Conservation (phyloP, 208 protist genomes). For the Leishmania mexicana region DNA sequence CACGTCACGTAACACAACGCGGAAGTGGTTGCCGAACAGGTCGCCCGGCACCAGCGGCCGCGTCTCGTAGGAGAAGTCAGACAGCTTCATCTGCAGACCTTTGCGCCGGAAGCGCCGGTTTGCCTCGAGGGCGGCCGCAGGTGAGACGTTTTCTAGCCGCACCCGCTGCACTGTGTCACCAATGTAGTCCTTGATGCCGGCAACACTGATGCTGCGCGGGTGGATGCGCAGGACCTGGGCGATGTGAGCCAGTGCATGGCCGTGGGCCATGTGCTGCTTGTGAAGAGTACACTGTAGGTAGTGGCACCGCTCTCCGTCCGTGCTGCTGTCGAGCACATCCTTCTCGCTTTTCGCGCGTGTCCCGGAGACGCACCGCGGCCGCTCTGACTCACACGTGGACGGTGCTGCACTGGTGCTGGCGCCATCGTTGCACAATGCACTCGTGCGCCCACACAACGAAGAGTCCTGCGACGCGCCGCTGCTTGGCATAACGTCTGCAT, state of each 20-base stretch:
- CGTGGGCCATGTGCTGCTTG: slow-evolving; percentile 84
- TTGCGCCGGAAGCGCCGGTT: slow-evolving; percentile 56
- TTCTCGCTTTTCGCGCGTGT: neutral
- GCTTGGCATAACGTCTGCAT: neutral
- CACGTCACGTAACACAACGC: slow-evolving; percentile 81
- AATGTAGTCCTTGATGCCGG: slow-evolving; percentile 90
- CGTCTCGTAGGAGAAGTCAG: slow-evolving; percentile 82
- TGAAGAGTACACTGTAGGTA: slow-evolving; percentile 82
- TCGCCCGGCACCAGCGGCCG: slow-evolving; percentile 65
- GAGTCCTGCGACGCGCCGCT: neutral
- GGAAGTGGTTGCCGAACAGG: slow-evolving; percentile 85
- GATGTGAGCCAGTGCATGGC: slow-evolving; percentile 61
- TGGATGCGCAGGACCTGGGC: slow-evolving; percentile 78
- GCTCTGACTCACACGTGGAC: neutral
- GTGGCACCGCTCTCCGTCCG: neutral
- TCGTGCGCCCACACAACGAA: neutral
- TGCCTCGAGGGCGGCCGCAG: slow-evolving; percentile 56
- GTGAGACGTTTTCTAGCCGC: slow-evolving; percentile 69
- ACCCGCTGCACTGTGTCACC: slow-evolving; percentile 88
- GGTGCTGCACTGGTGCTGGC: neutral
- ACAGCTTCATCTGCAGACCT: slow-evolving; percentile 54
- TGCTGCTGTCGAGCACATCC: neutral
- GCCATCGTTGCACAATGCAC: neutral
- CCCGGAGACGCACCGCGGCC: neutral
- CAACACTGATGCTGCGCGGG: slow-evolving; percentile 72